Conservation (phyloP, 106 monocot genomes). For the Dioscorea dumetorum region DNA sequence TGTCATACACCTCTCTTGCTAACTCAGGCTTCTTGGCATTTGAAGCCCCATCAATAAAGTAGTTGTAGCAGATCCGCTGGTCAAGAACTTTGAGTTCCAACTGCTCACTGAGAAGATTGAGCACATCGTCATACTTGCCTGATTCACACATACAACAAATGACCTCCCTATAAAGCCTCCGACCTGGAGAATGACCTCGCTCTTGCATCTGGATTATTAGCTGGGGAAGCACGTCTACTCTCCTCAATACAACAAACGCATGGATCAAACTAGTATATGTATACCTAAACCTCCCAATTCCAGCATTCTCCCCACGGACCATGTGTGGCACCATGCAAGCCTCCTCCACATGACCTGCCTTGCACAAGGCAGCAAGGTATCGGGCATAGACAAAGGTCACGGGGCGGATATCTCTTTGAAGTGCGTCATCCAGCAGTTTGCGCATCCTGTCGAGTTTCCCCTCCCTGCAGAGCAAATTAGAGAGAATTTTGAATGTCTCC, state of each 20-base stretch:
- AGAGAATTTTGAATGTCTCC: constrained; percentile 43
- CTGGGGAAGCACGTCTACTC: constrained; percentile 45
- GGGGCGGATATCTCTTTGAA: constrained; percentile 29
- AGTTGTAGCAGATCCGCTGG: constrained; percentile 47
- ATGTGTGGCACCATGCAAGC: constrained; percentile 42
- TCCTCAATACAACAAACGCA: constrained; percentile 40
- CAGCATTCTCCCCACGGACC: neutral
- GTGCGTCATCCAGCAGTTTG: constrained; percentile 57
- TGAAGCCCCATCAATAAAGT: constrained; percentile 50
- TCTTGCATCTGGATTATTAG: constrained; percentile 80
- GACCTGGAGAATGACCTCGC: constrained; percentile 39
- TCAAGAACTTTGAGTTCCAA: constrained; percentile 23
- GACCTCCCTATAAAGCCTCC: neutral
- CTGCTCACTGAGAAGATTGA: constrained; percentile 47
- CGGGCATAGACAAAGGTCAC: constrained; percentile 22
- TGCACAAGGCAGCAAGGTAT: constrained; percentile 59
- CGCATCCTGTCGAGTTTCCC: constrained; percentile 58
- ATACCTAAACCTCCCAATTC: constrained; percentile 21
- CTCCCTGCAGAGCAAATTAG: constrained; percentile 39
- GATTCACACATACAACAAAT: constrained; percentile 59
- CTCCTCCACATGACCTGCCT: constrained; percentile 44
- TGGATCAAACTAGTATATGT: constrained; percentile 50
- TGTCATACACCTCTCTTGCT: constrained; percentile 47
- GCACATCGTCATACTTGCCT: constrained; percentile 39
- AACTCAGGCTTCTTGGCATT: constrained; percentile 22